A percentile compares a stretch with the other conserved stretches of the same genome.
phyloP scores from a whole-genome alignment of 2,329 filamentous ascomycete species.

The Sclerotiophoma versabilis region DNA sequence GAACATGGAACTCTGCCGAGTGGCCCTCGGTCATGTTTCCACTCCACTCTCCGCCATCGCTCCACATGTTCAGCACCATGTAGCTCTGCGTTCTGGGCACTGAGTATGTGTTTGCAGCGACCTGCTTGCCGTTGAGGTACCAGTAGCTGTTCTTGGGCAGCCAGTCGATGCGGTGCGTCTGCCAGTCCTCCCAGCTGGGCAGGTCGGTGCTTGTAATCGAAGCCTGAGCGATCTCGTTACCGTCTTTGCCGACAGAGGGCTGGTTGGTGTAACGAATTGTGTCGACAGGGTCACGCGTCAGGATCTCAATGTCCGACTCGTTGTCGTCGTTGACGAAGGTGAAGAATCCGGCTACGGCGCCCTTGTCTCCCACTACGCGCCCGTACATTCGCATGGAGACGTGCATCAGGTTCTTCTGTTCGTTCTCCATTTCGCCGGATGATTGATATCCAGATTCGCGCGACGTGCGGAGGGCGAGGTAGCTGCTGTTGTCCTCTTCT shows the following conservation, averaged over 20 bases:
- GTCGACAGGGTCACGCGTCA: constrained; percentile 55
- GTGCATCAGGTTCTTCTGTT: constrained; percentile 54
- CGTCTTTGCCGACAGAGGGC: constrained; percentile 58
- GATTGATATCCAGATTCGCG: constrained; percentile 55
- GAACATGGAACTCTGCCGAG: constrained; percentile 64
- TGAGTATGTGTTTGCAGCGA: constrained; percentile 63
- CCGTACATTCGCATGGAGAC: constrained; percentile 58
- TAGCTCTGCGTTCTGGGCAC: constrained; percentile 61
- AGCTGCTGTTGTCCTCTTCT: constrained; percentile 46
- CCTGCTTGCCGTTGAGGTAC: constrained; percentile 62
- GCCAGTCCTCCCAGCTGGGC: constrained; percentile 62
- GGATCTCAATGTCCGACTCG: constrained; percentile 62
- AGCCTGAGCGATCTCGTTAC: constrained; percentile 56
- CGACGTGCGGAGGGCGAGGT: constrained; percentile 57
- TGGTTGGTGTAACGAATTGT: constrained; percentile 66
- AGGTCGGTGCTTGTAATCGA: constrained; percentile 60
- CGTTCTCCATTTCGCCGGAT: constrained; percentile 58
- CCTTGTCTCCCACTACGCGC: constrained; percentile 54
- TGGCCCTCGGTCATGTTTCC: constrained; percentile 63
- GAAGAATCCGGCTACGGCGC: constrained; percentile 65
- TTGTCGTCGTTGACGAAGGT: constrained; percentile 56
- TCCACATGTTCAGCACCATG: constrained; percentile 68
- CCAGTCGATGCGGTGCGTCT: constrained; percentile 68
- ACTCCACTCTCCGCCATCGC: constrained; percentile 66
- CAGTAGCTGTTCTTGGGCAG: constrained; percentile 61